These are phyloP conservation scores for Cairneyella variabilis DNA, from an alignment of 495 filamentous ascomycete species.

Conservation along the genomic window DNA sequence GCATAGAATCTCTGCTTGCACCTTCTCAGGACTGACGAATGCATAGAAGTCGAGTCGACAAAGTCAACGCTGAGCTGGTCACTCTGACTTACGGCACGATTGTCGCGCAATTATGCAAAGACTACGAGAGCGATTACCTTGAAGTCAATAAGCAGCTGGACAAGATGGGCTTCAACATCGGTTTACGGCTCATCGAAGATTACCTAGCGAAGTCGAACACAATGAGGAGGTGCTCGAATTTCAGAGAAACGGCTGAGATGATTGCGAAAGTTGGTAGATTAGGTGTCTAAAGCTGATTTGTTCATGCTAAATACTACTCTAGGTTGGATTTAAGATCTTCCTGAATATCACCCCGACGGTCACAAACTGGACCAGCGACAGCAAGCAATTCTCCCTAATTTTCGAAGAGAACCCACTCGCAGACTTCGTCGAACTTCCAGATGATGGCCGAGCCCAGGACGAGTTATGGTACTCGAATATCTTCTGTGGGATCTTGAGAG, in stretches of 20 bases:
- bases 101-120: conserved; percentile 92
- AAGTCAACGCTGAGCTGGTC: conserved; percentile 87
- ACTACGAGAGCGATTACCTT: conserved; percentile 87
- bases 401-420: conserved; percentile 97
- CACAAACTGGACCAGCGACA: conserved; percentile 93
- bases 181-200: conserved; percentile 92
- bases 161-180: conserved; percentile 99
- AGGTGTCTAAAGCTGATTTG: background rate
- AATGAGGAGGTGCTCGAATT: conserved; percentile 80
- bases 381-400: conserved; percentile 90
- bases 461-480: conserved; percentile 99
- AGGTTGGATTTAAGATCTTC: conserved; percentile 99
- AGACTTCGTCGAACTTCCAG: conserved; percentile 95
- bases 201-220: conserved; percentile 92
- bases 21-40: background rate
- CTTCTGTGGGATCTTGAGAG: conserved; percentile 85
- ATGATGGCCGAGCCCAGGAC: conserved; percentile 93
- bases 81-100: conserved; percentile 98
- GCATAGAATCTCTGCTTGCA: background rate
- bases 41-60: conserved; percentile 59
- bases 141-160: conserved; percentile 97
- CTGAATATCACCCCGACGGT: conserved; percentile 95
- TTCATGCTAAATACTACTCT: conserved; percentile 6
- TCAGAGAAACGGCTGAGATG: conserved; percentile 93
- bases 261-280: conserved; percentile 71